These are phyloP conservation scores for Raffaelea ambrosiae DNA, from an alignment of 2,329 filamentous ascomycete genomes.

Conservation along the genomic window DNA sequence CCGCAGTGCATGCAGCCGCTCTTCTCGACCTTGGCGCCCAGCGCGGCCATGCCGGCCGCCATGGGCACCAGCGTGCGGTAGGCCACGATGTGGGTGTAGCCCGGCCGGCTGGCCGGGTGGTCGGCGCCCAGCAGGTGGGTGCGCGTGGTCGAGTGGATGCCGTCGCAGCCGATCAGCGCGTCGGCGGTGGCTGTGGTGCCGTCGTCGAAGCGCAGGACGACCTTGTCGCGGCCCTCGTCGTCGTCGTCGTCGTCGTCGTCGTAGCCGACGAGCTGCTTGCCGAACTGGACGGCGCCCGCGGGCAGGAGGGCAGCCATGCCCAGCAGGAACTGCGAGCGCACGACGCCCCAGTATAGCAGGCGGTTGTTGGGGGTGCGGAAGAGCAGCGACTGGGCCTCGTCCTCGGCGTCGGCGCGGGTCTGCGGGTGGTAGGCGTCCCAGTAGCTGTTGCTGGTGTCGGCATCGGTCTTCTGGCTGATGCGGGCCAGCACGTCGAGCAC, in stretches of 20 bases:
- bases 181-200: conserved; percentile 17
- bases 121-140: conserved; percentile 38
- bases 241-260: neutral
- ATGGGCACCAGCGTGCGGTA: conserved; percentile 52
- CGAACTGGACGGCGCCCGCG: neutral
- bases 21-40: neutral
- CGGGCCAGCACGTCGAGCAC: neutral
- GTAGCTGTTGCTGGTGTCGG: neutral
- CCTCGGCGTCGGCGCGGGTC: neutral
- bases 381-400: neutral
- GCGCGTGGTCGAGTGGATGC: conserved; percentile 49
- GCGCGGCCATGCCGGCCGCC: conserved; percentile 15
- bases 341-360: neutral
- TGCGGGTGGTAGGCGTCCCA: conserved; percentile 2
- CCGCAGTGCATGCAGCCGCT: neutral
- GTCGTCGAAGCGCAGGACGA: conserved; percentile 17
- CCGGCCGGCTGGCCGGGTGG: conserved; percentile 15
- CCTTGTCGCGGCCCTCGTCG: neutral
- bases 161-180: conserved; percentile 52
- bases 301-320: neutral
- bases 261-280: conserved; percentile 4
- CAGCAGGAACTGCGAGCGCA: neutral
- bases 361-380: neutral
- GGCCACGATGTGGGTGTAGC: conserved; percentile 49
- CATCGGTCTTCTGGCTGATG: neutral